phyloP scores from a whole-genome alignment of 306 rosid species.

The Lotus japonicus region DNA sequence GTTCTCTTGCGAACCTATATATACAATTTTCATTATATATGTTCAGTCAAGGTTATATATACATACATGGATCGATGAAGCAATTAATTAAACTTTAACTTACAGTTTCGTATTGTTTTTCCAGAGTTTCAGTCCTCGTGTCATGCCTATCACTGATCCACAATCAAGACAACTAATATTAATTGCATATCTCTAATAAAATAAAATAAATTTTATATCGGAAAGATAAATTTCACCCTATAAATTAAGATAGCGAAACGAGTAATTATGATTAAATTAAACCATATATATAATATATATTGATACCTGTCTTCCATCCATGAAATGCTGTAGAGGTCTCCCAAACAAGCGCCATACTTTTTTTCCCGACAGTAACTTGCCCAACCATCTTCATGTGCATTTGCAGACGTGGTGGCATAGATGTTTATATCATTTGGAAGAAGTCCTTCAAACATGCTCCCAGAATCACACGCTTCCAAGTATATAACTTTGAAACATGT shows the following conservation, averaged over 20 bases:
- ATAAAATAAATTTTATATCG: too few relatives aligned
- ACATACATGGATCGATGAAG: too few relatives aligned
- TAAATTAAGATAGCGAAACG: too few relatives aligned
- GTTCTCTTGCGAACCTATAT: constrained; percentile 43
- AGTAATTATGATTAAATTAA: background rate
- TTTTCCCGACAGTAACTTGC: constrained; percentile 35
- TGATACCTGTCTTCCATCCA: constrained; percentile 79
- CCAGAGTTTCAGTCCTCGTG: constrained; percentile 37
- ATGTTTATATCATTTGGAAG: constrained; percentile 45
- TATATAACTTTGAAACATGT: constrained; percentile 50
- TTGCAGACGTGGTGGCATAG: constrained; percentile 61
- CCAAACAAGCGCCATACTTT: constrained; percentile 42
- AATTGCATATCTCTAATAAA: too few relatives aligned
- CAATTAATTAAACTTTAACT: background rate
- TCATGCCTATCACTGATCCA: constrained; percentile 46
- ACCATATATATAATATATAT: too few relatives aligned
- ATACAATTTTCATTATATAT: background rate
- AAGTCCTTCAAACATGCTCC: constrained; percentile 68
- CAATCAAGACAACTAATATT: too few relatives aligned
- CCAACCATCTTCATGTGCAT: constrained; percentile 40
- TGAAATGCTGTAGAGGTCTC: constrained; percentile 58
- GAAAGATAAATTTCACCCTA: too few relatives aligned
- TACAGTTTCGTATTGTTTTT: constrained; percentile 44
- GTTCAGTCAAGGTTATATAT: too few relatives aligned
- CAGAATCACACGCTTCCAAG: constrained; percentile 73